Conservation (phyloP, 352 stramenopile species). For the Globisporangium ultimum region DNA sequence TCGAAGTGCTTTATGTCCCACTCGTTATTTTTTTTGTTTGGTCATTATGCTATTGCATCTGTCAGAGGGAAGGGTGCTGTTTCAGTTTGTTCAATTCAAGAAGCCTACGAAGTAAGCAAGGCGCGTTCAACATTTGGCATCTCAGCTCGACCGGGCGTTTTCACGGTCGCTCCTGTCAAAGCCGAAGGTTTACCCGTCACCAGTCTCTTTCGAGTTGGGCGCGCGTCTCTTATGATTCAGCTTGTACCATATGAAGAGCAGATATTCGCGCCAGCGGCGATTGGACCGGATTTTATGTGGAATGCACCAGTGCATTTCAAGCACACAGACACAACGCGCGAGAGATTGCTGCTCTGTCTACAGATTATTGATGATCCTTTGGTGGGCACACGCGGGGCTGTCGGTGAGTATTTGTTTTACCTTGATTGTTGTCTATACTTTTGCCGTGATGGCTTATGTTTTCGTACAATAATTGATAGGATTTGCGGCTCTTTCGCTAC, state of each 20-base stretch:
- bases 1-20: neutral
- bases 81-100: neutral
- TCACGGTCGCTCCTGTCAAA: constrained; percentile 9
- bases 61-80: neutral
- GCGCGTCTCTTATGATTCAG: constrained; percentile 3
- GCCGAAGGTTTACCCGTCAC: constrained; percentile 4
- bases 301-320: constrained; percentile 4
- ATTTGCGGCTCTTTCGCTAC: neutral
- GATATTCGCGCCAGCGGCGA: constrained; percentile 1
- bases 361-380: constrained; percentile 5
- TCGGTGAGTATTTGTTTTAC: constrained; percentile 1
- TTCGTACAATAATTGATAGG: neutral
- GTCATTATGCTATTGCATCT: neutral
- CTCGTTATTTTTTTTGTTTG: neutral
- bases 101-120: neutral
- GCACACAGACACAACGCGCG: constrained; percentile 3
- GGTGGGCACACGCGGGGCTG: neutral
- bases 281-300: constrained; percentile 7
- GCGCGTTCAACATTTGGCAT: constrained; percentile 2
- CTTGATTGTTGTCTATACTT: neutral
- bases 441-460: neutral
- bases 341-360: constrained; percentile 6
- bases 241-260: constrained; percentile 11
- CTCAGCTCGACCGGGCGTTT: constrained; percentile 1
- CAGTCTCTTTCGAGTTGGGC: neutral